A percentile compares a stretch with the other conserved stretches of the same genome.
Evolutionary conservation across 441 rosid genomes (phyloP).

Genomic region (Populus hybrid): DNA sequence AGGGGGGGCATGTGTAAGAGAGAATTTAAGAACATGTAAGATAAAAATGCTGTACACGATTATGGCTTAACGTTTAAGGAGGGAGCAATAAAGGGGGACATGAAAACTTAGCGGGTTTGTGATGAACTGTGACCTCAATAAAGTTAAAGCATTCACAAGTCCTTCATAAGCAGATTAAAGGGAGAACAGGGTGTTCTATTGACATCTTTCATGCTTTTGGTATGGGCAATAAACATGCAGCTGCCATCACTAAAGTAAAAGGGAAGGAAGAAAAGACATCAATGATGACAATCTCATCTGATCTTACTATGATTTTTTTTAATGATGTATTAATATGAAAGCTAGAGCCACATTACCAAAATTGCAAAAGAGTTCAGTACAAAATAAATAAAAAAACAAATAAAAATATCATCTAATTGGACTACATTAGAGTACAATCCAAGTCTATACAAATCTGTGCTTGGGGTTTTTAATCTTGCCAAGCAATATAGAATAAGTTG

Average conservation of each 20-base stretch:
- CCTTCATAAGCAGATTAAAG: conserved; percentile 1
- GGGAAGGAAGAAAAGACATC: conserved; percentile 8
- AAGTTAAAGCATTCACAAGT: neutral
- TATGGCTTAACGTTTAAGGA: neutral
- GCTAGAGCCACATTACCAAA: too few relatives aligned
- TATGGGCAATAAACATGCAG: conserved; percentile 4
- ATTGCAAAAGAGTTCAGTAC: too few relatives aligned
- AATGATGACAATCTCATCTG: conserved; percentile 16
- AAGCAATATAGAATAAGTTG: too few relatives aligned
- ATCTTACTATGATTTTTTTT: conserved; percentile 6
- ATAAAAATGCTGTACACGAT: too few relatives aligned
- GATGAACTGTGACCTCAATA: neutral
- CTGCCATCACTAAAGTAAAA: conserved; percentile 14
- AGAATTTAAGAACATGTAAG: too few relatives aligned
- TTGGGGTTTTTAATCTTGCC: too few relatives aligned
- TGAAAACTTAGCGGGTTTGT: neutral
- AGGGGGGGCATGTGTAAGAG: neutral
- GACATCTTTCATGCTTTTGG: conserved; percentile 15
- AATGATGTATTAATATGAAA: too few relatives aligned
- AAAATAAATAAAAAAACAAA: too few relatives aligned
- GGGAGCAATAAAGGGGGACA: neutral
- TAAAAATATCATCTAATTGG: too few relatives aligned
- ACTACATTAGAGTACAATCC: too few relatives aligned
- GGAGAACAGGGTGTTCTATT: neutral
- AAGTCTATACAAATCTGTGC: too few relatives aligned